These are phyloP conservation scores for Ogataea pini DNA, from an alignment of 805 yeast genomes.

Conservation along the genomic window DNA sequence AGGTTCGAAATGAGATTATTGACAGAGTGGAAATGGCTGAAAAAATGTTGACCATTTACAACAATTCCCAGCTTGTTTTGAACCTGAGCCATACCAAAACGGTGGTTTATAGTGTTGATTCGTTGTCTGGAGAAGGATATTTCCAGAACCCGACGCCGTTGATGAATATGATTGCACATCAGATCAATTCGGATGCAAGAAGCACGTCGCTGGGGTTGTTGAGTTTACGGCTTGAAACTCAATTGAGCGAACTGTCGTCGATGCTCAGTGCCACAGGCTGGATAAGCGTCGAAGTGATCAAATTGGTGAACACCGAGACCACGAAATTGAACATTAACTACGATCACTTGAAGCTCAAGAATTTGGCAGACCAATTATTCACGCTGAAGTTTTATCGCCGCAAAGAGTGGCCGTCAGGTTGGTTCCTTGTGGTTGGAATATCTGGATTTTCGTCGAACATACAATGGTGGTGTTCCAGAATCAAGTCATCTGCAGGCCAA, in stretches of 20 bases:
- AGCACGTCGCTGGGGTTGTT: conserved; percentile 38
- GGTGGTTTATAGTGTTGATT: conserved; percentile 34
- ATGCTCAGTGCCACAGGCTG: conserved; percentile 68
- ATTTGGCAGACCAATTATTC: conserved; percentile 24
- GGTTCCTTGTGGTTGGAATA: conserved; percentile 49
- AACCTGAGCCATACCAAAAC: conserved; percentile 32
- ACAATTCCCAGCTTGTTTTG: conserved; percentile 28
- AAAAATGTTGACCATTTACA: conserved; percentile 31
- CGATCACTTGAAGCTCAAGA: conserved; percentile 27
- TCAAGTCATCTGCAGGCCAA: conserved; percentile 50
- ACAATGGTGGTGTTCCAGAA: conserved; percentile 55
- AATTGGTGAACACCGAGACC: conserved; percentile 49
- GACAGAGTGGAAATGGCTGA: conserved; percentile 33
- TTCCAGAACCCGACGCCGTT: conserved; percentile 48
- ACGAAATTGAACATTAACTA: conserved; percentile 40
- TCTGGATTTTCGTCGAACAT: conserved; percentile 39
- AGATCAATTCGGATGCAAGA: conserved; percentile 32
- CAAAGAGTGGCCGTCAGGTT: conserved; percentile 56
- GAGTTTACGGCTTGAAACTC: conserved; percentile 49
- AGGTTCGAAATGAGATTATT: conserved; percentile 34
- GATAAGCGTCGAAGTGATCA: conserved; percentile 59
- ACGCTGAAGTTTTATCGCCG: conserved; percentile 43
- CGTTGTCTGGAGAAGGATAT: conserved; percentile 42
- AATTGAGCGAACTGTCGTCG: conserved; percentile 51
- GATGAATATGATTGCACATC: conserved; percentile 35